Conservation (phyloP, 768 basidiomycete species). For the Leucogyrophana mollusca region DNA sequence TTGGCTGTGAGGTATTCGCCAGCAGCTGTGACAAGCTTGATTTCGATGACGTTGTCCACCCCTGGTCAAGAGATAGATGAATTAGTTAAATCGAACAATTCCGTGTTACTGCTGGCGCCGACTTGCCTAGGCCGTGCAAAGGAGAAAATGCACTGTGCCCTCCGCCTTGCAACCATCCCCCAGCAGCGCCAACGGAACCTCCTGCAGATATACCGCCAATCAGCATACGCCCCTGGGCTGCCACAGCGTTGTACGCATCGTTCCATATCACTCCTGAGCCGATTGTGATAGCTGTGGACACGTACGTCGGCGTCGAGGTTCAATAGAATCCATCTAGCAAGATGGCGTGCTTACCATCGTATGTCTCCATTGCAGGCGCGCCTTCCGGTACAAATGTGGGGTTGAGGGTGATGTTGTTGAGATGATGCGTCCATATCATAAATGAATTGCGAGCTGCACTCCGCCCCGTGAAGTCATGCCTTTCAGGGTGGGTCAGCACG, state of each 20-base stretch:
- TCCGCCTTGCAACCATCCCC: constrained; percentile 50
- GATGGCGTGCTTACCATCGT: constrained; percentile 13
- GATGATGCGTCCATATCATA: constrained; percentile 36
- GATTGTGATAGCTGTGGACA: constrained; percentile 15
- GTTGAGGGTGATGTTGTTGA: constrained; percentile 32
- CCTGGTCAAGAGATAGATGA: constrained; percentile 25
- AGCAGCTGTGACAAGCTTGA: constrained; percentile 41
- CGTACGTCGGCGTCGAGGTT: constrained; percentile 13
- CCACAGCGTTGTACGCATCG: constrained; percentile 37
- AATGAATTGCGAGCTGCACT: constrained; percentile 33
- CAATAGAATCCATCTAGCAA: background rate
- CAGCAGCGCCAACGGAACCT: constrained; percentile 46
- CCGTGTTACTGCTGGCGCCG: too few species aligned
- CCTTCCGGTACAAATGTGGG: constrained; percentile 30
- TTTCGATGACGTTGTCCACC: constrained; percentile 47
- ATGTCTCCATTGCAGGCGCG: constrained; percentile 4
- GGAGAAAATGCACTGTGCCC: constrained; percentile 45
- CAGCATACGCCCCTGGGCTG: constrained; percentile 32
- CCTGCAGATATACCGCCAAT: constrained; percentile 39
- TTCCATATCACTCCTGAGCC: constrained; percentile 45
- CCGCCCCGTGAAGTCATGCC: constrained; percentile 37
- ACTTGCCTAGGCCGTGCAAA: constrained; percentile 41
- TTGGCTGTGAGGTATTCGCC: constrained; percentile 41
- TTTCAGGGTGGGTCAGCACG: background rate
- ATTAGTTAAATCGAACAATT: background rate